Evolutionary conservation across 805 yeast species (phyloP), one percentile per base, ranked within the genome.

Genomic region (Komagataella populi): DNA sequence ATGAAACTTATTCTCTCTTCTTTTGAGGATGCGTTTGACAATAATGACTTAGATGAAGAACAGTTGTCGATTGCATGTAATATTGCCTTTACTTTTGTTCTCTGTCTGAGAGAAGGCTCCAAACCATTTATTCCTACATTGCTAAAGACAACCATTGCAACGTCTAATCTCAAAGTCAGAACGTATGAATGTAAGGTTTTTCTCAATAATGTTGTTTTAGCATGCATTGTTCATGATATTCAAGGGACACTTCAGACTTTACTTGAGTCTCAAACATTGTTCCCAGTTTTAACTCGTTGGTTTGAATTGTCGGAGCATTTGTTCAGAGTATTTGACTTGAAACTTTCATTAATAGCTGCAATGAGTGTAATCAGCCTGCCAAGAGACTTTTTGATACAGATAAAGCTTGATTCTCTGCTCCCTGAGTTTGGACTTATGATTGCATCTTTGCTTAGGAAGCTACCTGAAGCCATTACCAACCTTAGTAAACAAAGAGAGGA

Each of bases 301-400:
- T 77, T 84, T 59, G 70, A 73, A 18, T 58, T 72, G 7, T 67
- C 80, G 45, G 76, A 81, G 4, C 67, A 70, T 23, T 73, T 84
- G 57, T 73, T 74, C 20, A 71, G 95, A 54, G 95, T 87, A 2
- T 86, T 76, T 59, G 98, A 91, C 65, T 72, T 87, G 63, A 90
- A 89, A 65, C 66, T 91, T 46, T 79, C 87, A 1, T 69, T 79
- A 2, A 65, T 91, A 56, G 95, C 93, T 0, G 61, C 84, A 20
- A 64, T 90, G 53, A 70, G 79, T 8, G 53, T 87, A 59, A 23
- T 63, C 60, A 56, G 60, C 63, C 52, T 71, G 23, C 60, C 60
- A 18, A 46, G 53, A 7, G 50, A 52, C 6, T 54, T 56, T 4
- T 50, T 66, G 20, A 52, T 49, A 22, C 52, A 53, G 6, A 48